Base-by-base conservation (phyloP, 2,329 filamentous ascomycete genomes). In the Juglanconis juglandina region DNA sequence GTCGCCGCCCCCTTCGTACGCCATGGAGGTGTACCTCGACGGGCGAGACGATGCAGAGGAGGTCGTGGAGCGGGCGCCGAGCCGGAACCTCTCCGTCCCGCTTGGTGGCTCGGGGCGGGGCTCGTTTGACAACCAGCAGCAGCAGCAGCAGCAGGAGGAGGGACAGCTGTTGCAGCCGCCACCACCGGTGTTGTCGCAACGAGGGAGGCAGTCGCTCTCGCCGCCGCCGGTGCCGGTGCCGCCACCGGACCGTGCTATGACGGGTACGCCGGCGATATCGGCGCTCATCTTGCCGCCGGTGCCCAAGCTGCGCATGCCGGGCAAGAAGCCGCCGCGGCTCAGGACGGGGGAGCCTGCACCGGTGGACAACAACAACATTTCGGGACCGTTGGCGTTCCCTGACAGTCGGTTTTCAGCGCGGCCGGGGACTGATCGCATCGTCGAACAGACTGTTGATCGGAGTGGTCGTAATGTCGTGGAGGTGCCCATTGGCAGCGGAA, bases 271-370 rank as follows among this genome's bases (percentile, higher is more conserved):
- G 2, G 37, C 41, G 32, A 69, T 77, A 1, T 74, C 76, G 0
- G 70, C 71, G 0, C 66, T 81, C 7, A 53, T 66, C 0, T 67
- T 77, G 1, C 75, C 78, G 0, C 76, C 77, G 0, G 63, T 79
- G 0, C 70, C 70, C 2, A 75, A 74, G 32, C 67, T 79, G 0
- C 68, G 71, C 0, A 66, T 77, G 10, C 75, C 79, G 0, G 80
- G 75, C 65, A 75, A 76, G 64, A 76, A 79, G 65, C 61, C 67
- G 1, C 77, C 76, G 0, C 64, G 66, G 13, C 71, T 79, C 14
- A 66, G 64, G 3, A 60, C 75, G 1, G 49, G 71, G 11, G 66
- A 53, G 1, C 72, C 70, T 42, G 47, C 55, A 1, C 71, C 72
- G 0, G 39, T 68, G 1, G 70, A 65, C 44, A 63, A 3, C 2